Evolutionary conservation across 192 early-diverging fungal genomes (phyloP), one percentile per base, ranked within the genome.

Genomic region (Cetraspora pellucida): DNA sequence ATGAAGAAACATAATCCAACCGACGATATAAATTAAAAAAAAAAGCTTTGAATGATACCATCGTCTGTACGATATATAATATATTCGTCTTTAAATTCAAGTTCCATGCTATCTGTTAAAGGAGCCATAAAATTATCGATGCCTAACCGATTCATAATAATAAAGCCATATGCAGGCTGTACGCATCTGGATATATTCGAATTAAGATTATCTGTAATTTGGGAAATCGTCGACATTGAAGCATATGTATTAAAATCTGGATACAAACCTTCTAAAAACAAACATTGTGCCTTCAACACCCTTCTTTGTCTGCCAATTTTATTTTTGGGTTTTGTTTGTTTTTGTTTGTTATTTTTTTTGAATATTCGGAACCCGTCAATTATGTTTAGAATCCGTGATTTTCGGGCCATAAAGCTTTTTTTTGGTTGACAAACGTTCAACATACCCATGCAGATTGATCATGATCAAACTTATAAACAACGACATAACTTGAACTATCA

Each of bases 231-330:
- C 37, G 3, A 37, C 3, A 37, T 37, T 37, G 37, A 37, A 37
- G 37, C 7, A 37, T 7, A 1, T 0, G 37, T 16, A 25, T 2
- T 55, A 44, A n/a, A 8, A 23, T 16, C 27, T 8, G 4, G 46
- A 54, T 1, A 44, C 67, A 52, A 83, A 91, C 87, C 95, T 89
- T 81, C 89, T 87, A 75, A 92, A 90, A 47, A 98, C 79, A 85
- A 98, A 98, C 68, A 97, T 86, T 19, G 95, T 94, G 30, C 96
- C 96, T 82, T 97, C 95, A 23, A 96, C 92, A 10, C 91, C 92
- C 77, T 89, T 90, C 78, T 96, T 97, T 77, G 89, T 91, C 96
- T 96, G 37, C 37, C 37, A 7, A 6, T 37, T 2, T 37, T 37
- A 6, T 37, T 37, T 37, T 37, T n/a, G n/a, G n/a, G n/a, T 37